Base-by-base conservation (phyloP, 2,329 filamentous ascomycete species). In the Juglanconis sp. region DNA sequence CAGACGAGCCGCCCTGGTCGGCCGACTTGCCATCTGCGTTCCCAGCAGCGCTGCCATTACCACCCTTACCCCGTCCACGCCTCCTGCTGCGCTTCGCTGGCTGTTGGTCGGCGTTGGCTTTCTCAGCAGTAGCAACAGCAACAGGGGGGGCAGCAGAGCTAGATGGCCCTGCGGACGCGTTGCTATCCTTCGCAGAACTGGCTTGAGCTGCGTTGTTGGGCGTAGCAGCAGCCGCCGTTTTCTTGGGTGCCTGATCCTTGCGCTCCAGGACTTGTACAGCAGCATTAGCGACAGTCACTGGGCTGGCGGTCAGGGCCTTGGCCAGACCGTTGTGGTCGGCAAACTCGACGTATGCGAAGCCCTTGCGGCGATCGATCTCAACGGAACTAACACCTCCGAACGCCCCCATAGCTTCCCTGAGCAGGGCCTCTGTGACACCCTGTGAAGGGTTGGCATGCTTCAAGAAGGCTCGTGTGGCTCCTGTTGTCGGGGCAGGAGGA, bases 351-450 rank as follows among this genome's bases (percentile, higher is more conserved):
- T 97, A 96, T 2, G 92, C 94, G 68, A 96, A 96, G 0, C 92
- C 92, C 73, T 97, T 97, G 69, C 93, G 90, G 73, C 92, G 93
- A 71, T 98, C 94, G 57, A 98, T 94, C 68, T 97, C 94, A 17
- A 96, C 91, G 65, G 86, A 89, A 0, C 85, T 85, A 50, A 97
- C 84, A 1, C 83, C 73, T 1, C 94, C 94, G 67, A 92, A 96
- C 0, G 77, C 74, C 49, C 87, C 82, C 70, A 98, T 86, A 1
- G 90, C 87, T 66, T 89, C 83, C 67, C 89, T 87, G 1, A 98
- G 84, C 0, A 92, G 76, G 0, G 88, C 78, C 70, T 97, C 94
- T 0, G 92, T 97, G 51, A 97, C 90, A 13, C 94, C 94, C 71
- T 97, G 94, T 0, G 92, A 95, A 10, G 91, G 86, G 70, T 96